Evolutionary conservation across 2,329 filamentous ascomycete genomes (phyloP).

Genomic region (Stagonosporopsis chrysanthemi): DNA sequence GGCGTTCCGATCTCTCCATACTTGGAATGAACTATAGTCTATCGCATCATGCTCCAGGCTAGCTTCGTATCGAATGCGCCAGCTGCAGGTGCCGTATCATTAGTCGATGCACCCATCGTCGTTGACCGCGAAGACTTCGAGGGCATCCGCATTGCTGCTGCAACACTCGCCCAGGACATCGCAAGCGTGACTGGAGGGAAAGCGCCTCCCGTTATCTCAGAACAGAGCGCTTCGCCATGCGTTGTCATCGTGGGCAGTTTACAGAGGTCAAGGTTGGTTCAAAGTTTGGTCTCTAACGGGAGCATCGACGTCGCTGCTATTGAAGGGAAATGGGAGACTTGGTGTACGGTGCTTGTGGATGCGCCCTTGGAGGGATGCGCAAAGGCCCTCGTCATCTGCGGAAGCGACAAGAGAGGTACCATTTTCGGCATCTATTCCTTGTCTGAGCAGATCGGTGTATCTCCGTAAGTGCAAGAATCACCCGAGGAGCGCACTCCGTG

Average conservation of each 20-base stretch:
- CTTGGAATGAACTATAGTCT: background rate
- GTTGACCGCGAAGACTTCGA: background rate
- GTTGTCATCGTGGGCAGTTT: background rate
- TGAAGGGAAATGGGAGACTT: background rate
- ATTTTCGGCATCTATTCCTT: slow-evolving; percentile 2
- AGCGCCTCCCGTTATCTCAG: background rate
- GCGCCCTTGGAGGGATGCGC: background rate
- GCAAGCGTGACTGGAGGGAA: background rate
- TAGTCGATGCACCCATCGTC: slow-evolving; percentile 2
- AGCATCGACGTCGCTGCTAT: background rate
- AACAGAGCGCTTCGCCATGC: background rate
- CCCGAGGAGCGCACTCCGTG: background rate
- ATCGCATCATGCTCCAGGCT: background rate
- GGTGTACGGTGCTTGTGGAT: slow-evolving; percentile 1
- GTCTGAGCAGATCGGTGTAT: slow-evolving; percentile 6
- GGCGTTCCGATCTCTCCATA: background rate
- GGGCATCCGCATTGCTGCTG: background rate
- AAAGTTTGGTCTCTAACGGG: background rate
- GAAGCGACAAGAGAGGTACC: slow-evolving; percentile 1
- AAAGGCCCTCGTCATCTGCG: slow-evolving; percentile 1
- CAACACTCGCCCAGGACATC: background rate
- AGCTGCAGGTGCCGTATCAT: background rate
- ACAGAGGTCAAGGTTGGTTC: background rate
- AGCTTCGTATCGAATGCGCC: background rate
- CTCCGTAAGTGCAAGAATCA: background rate